Base-by-base conservation (phyloP, 2,329 filamentous ascomycete species). In the Penicillium olsonii region DNA sequence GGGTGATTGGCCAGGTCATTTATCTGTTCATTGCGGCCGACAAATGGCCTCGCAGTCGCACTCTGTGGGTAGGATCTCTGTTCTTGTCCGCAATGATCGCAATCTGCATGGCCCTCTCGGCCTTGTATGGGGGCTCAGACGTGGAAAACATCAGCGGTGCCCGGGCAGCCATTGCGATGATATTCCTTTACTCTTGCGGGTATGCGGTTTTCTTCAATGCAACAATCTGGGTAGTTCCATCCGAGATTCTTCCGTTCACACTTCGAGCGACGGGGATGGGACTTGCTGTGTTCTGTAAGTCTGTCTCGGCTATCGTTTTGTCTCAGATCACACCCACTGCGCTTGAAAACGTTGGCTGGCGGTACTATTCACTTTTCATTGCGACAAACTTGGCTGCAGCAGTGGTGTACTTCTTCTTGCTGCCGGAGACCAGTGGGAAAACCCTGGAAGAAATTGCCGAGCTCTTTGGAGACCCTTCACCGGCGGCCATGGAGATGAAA, bases 281-380 rank as follows among this genome's bases (percentile, higher is more conserved):
- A 1, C 55, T 72, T n/a, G 67, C 62, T 0, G 64, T 67, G 7
- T 65, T 67, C 20, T 54, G 44, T 8, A 64, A 68, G 50, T 60
- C 63, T 8, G 57, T 68, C 1, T 50, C 57, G 3, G 65, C 59
- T 2, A 65, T 70, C 33, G 50, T 62, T 19, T 53, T 70, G 4
- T 61, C 59, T 1, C 65, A 69, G 48, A 61, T 69, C 18, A 70
- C 66, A 1, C 70, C 70, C 2, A 55, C 67, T 10, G 71, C 71
- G 1, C 56, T 75, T 19, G 59, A 64, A 5, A 55, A 60, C 27
- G 66, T 74, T 8, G 55, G 64, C 5, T 74, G 71, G 70, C 69
- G 64, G 42, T 74, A 71, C 50, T 74, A 74, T 50, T 61, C 67
- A 2, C 57, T 75, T 1, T 70, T 74, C 52, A 73, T 74, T 44